Conservation (phyloP, 2,329 filamentous ascomycete genomes). For the Colletotrichum viniferum region DNA sequence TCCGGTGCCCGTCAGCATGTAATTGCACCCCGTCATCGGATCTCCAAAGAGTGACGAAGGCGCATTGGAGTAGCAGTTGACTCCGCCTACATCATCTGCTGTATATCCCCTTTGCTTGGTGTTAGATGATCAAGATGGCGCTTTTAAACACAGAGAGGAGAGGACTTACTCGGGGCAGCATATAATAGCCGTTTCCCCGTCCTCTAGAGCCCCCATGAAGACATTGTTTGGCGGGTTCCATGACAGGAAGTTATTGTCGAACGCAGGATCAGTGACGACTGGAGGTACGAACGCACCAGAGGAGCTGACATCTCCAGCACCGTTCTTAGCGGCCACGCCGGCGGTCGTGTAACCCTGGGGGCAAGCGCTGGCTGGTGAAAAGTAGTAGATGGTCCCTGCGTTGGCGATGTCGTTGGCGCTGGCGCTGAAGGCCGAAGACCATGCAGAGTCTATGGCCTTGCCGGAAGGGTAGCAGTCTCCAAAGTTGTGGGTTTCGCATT, state of each 20-base stretch:
- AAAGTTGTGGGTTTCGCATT: slow-evolving; percentile 2
- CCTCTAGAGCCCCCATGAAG: neutral
- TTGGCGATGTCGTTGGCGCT: neutral
- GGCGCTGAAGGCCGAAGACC: neutral
- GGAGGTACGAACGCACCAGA: neutral
- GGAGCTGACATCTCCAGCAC: neutral
- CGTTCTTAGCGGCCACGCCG: slow-evolving; percentile 18
- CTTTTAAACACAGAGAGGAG: neutral
- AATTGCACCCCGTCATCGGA: neutral
- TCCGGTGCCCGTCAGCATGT: neutral
- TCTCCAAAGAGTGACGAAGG: neutral
- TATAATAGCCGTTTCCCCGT: neutral
- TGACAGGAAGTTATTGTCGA: too few relatives aligned
- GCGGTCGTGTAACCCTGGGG: slow-evolving; percentile 29
- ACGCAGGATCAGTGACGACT: neutral
- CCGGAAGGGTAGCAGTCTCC: slow-evolving; percentile 27
- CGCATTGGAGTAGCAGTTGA: neutral
- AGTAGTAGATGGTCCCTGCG: slow-evolving; percentile 16
- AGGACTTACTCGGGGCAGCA: neutral
- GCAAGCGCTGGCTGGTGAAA: slow-evolving; percentile 29
- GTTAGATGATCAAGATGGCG: neutral
- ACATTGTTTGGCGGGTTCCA: neutral
- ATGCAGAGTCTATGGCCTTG: slow-evolving; percentile 15
- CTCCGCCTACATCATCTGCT: neutral
- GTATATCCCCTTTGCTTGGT: neutral